phyloP scores from a whole-genome alignment of 805 yeast genomes.

The Grigorovia jiainica region DNA sequence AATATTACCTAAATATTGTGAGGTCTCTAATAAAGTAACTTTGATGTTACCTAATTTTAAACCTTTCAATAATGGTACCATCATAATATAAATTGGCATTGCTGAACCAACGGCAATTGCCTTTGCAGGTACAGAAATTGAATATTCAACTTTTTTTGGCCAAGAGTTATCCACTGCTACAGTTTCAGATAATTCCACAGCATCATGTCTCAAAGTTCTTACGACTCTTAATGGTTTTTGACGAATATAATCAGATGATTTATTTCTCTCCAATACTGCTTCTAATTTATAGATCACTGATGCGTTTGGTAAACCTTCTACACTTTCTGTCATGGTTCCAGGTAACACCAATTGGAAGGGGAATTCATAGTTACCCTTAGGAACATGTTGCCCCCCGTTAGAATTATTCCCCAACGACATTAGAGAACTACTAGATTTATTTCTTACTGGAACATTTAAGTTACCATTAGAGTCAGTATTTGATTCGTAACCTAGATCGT shows the following conservation, averaged over 20 bases:
- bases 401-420: slow-evolving; percentile 25
- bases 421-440: slow-evolving; percentile 22
- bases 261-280: slow-evolving; percentile 75
- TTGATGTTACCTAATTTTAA: slow-evolving; percentile 64
- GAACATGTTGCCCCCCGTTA: slow-evolving; percentile 34
- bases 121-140: slow-evolving; percentile 75
- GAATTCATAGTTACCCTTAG: slow-evolving; percentile 76
- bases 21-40: slow-evolving; percentile 58
- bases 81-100: slow-evolving; percentile 55
- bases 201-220: slow-evolving; percentile 79
- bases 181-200: slow-evolving; percentile 82
- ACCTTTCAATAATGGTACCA: slow-evolving; percentile 80
- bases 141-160: slow-evolving; percentile 90
- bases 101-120: slow-evolving; percentile 86
- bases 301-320: slow-evolving; percentile 83
- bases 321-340: slow-evolving; percentile 75
- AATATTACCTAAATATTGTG: slow-evolving; percentile 49
- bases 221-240: slow-evolving; percentile 71
- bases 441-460: slow-evolving; percentile 15
- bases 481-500: background rate
- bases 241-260: slow-evolving; percentile 57
- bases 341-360: slow-evolving; percentile 83
- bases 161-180: slow-evolving; percentile 92
- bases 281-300: slow-evolving; percentile 63
- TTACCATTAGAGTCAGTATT: slow-evolving; percentile 2